phyloP scores from a whole-genome alignment of 306 rosid genomes.

The Vigna radiata region DNA sequence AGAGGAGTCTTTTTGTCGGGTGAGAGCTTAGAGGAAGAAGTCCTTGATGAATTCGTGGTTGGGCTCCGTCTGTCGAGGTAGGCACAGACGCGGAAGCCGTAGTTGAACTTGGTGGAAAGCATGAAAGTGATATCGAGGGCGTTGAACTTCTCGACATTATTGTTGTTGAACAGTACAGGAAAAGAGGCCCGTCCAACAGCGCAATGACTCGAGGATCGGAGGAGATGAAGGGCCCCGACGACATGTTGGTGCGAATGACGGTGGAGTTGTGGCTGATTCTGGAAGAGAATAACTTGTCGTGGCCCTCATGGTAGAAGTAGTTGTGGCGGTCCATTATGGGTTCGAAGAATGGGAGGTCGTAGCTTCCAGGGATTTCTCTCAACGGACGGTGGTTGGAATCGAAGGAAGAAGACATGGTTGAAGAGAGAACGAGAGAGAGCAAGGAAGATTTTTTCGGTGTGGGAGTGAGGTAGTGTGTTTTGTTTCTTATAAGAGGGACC shows the following conservation, averaged over 20 bases:
- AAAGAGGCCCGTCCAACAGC: conserved; percentile 69
- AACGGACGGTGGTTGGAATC: conserved; percentile 45
- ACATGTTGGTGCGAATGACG: conserved; percentile 76
- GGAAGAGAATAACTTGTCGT: conserved; percentile 58
- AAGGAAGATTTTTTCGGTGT: no score
- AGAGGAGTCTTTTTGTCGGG: conserved; percentile 42
- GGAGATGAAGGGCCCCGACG: conserved; percentile 76
- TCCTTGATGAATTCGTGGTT: conserved; percentile 55
- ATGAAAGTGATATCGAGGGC: conserved; percentile 81
- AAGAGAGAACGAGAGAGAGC: no score
- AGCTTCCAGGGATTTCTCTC: conserved; percentile 67
- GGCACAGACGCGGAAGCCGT: conserved; percentile 69
- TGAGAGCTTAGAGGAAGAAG: conserved; percentile 52
- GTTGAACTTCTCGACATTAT: conserved; percentile 61
- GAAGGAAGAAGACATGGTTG: not conserved
- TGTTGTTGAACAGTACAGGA: conserved; percentile 64
- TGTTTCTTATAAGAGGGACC: no score
- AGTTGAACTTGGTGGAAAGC: conserved; percentile 72
- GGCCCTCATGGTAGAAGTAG: conserved; percentile 75
- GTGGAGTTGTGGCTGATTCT: conserved; percentile 59
- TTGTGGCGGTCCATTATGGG: conserved; percentile 64
- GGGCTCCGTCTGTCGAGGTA: conserved; percentile 66
- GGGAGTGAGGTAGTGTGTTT: no score
- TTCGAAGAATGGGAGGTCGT: conserved; percentile 64
- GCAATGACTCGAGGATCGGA: conserved; percentile 59